Evolutionary conservation across 257 asterid genomes (phyloP).

Genomic region (Dorcoceras hygrometricum): DNA sequence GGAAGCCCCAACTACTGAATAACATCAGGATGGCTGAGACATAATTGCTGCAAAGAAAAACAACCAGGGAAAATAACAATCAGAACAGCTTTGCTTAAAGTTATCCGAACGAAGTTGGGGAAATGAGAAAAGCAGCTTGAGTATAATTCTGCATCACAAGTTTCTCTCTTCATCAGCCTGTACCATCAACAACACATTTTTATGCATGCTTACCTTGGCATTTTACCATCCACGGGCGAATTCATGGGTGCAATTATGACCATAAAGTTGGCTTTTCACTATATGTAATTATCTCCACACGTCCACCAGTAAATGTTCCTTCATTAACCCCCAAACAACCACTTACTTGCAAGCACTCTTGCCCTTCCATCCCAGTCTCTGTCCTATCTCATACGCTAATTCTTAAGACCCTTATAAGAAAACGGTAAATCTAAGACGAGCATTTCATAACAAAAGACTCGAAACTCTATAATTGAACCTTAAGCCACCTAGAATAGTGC

Average conservation of each 20-base stretch:
- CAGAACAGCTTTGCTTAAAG: slow-evolving; percentile 8
- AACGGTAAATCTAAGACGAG: background rate
- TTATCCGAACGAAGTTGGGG: background rate
- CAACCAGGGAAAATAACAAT: slow-evolving; percentile 21
- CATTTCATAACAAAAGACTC: background rate
- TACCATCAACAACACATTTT: slow-evolving; percentile 2
- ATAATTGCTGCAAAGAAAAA: slow-evolving; percentile 55
- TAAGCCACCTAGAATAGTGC: background rate
- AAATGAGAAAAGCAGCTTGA: background rate
- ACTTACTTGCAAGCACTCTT: background rate
- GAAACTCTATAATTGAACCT: background rate
- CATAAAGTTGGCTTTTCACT: background rate
- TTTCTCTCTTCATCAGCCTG: slow-evolving; percentile 1
- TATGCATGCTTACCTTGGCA: background rate
- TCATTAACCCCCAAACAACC: background rate
- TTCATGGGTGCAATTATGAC: background rate
- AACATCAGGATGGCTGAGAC: slow-evolving; percentile 57
- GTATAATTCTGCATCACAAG: background rate
- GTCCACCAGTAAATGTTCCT: background rate
- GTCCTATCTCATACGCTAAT: background rate
- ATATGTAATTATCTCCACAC: background rate
- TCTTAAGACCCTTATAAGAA: background rate
- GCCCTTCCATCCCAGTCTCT: background rate
- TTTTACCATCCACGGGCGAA: too few relatives aligned
- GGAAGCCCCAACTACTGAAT: slow-evolving; percentile 73